These are phyloP conservation scores for Balamuthia mandrillaris DNA, from an alignment of 208 protist genomes.

Conservation along the genomic window DNA sequence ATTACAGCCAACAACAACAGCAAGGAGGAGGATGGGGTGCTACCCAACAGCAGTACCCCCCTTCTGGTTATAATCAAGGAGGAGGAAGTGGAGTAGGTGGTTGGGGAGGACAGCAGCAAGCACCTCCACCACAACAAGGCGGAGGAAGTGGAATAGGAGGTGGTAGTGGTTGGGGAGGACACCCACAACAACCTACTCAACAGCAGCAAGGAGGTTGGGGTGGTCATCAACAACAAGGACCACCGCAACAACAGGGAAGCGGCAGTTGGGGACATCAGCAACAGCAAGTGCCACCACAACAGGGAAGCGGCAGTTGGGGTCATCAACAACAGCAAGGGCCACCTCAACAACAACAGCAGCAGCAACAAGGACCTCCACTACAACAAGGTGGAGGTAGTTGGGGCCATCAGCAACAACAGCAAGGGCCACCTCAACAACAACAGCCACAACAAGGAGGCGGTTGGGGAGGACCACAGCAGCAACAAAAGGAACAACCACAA, in stretches of 20 bases:
- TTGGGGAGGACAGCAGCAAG: conserved; percentile 70
- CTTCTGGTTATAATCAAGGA: too few relatives aligned
- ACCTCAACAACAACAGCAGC: neutral
- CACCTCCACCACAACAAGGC: too few relatives aligned
- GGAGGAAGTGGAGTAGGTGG: too few relatives aligned
- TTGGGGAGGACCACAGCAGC: neutral
- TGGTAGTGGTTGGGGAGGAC: too few relatives aligned
- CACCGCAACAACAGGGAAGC: too few relatives aligned
- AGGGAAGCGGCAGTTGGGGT: neutral
- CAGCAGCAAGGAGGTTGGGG: too few relatives aligned
- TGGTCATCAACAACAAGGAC: too few relatives aligned
- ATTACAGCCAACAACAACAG: too few relatives aligned
- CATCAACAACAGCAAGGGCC: neutral
- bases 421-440: neutral
- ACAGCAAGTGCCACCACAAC: neutral
- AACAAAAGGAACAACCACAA: neutral
- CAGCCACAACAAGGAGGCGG: neutral
- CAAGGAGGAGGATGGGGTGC: too few relatives aligned
- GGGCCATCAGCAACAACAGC: neutral
- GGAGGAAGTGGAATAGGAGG: too few relatives aligned
- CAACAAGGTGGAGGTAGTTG: neutral
- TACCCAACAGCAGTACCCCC: too few relatives aligned
- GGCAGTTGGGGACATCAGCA: neutral
- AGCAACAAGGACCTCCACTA: neutral
- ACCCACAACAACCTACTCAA: too few relatives aligned